These are phyloP conservation scores for Aulographum hederae DNA, from an alignment of 2,329 filamentous ascomycete genomes.

Conservation along the genomic window DNA sequence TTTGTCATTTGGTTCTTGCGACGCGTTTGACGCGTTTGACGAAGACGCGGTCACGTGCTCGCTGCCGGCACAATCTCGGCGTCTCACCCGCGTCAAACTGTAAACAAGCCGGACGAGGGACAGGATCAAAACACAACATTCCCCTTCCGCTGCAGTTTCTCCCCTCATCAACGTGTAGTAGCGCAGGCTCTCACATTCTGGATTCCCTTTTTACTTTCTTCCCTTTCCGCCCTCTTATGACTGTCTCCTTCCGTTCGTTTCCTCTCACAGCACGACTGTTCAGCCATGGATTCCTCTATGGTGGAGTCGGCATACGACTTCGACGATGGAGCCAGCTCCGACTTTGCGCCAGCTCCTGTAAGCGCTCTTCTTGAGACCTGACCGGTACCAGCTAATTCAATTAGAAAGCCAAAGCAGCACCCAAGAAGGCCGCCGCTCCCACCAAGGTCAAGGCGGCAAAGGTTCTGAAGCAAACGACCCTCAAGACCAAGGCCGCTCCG, in stretches of 20 bases:
- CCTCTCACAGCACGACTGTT: neutral
- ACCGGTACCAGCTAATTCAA: conserved; percentile 1
- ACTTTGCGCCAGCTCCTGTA: conserved; percentile 20
- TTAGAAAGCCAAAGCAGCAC: conserved; percentile 12
- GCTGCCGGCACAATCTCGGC: too few relatives aligned
- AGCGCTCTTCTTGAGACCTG: conserved; percentile 8
- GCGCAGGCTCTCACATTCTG: neutral
- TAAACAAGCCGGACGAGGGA: too few relatives aligned
- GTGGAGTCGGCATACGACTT: conserved; percentile 21
- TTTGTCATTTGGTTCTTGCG: too few relatives aligned
- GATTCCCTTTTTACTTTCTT: neutral
- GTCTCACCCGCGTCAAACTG: too few relatives aligned
- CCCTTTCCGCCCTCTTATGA: neutral
- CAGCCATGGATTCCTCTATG: conserved; percentile 23
- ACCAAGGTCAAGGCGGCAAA: conserved; percentile 15
- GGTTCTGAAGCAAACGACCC: conserved; percentile 19
- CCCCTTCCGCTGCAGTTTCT: neutral
- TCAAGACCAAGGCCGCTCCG: conserved; percentile 18
- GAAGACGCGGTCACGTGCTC: too few relatives aligned
- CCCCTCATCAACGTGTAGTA: neutral
- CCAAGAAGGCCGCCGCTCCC: conserved; percentile 19
- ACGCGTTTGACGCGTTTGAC: too few relatives aligned
- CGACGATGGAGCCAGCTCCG: conserved; percentile 23
- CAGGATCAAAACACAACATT: neutral
- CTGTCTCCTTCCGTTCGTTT: neutral